These are phyloP conservation scores for Colletotrichum orchidophilum DNA, from an alignment of 2,329 filamentous ascomycete genomes.

Conservation along the genomic window DNA sequence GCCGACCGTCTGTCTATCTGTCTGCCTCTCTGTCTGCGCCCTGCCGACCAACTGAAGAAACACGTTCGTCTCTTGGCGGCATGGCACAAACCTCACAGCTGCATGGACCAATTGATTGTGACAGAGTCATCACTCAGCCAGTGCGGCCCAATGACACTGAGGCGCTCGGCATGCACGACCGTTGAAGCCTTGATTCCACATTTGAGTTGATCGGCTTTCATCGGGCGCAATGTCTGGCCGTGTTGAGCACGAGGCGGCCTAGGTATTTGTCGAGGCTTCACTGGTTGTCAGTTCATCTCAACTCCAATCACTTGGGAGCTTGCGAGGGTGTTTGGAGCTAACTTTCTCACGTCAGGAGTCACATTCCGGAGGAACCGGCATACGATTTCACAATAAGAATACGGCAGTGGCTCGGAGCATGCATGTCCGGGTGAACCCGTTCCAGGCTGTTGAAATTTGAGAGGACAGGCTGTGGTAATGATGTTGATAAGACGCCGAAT, in stretches of 20 bases:
- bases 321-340: too few species aligned
- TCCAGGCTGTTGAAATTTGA: neutral
- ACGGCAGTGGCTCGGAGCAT: neutral
- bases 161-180: neutral
- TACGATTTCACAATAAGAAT: neutral
- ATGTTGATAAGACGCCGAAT: neutral
- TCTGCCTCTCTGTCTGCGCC: too few species aligned
- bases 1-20: neutral
- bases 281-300: neutral
- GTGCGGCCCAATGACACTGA: neutral
- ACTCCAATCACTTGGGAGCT: neutral
- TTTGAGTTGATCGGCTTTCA: neutral
- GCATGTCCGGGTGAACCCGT: neutral
- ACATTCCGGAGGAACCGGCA: neutral
- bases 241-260: neutral
- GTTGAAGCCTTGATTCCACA: neutral
- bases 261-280: neutral
- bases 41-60: neutral
- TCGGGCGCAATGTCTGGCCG: neutral
- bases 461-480: too few species aligned
- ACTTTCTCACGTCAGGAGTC: neutral
- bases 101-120: neutral
- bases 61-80: constrained; percentile 9
- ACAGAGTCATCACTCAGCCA: neutral
- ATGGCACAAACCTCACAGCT: neutral